Base-by-base conservation (phyloP, 1,139 yeast species). In the Diutina sp. region DNA sequence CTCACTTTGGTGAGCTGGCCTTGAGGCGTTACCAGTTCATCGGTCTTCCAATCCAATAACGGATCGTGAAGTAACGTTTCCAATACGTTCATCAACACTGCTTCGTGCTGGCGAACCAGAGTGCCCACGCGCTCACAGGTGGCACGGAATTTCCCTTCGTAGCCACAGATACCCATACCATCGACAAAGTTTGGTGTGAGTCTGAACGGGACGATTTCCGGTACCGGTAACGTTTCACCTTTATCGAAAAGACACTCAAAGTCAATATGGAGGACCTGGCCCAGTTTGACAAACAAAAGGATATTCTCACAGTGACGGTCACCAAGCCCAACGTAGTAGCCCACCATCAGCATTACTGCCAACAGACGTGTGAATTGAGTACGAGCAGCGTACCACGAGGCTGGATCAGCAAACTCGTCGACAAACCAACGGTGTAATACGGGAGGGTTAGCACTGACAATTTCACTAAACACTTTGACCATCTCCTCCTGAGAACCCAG, bases 311-410 rank as follows among this genome's bases (percentile, higher is more conserved):
- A 88, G 67, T 95, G 99, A 38, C 99, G 77, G 69, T 95, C 99
- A 25, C 99, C 99, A 55, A 95, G 77, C 6, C 96, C 95, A 53
- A 87, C 76, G 58, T 93, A 83, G 66, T 88, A 90, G 0, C 99
- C 99, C 7, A 93, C 96, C 75, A 95, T 90, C 0, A 98, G 91
- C 99, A 95, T 95, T 0, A 91, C 99, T 0, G 98, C 97, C 32
- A 89, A 74, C 0, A 97, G 84, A 56, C 96, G 75, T 0, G 89
- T 83, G 66, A 82, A 95, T 32, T 78, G 74, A 55, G 84, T 84
- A 58, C 98, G 74, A 1, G 95, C 89, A 56, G 79, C 78, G 60
- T 90, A 85, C 99, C 99, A 95, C 1, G 83, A 75, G 12, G 85
- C 79, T 0, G 99, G 97, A 61, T 91, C 96, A 0, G 98, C 90